Base-by-base conservation (phyloP, 768 basidiomycete species). In the Exsudoporus frostii region DNA sequence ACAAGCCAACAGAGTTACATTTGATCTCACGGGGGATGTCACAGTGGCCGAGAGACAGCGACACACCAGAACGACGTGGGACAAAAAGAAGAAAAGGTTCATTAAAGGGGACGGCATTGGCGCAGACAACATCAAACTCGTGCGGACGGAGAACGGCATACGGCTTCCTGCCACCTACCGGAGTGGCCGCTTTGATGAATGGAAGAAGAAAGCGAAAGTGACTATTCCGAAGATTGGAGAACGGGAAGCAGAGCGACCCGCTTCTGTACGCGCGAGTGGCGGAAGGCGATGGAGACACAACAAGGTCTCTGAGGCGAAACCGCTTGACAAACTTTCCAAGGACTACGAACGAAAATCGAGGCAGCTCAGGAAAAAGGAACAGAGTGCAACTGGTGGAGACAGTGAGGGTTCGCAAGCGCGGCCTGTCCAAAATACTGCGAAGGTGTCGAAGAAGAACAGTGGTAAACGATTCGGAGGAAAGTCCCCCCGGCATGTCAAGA, bases 51-150 rank as follows among this genome's bases (percentile, higher is more conserved):
- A 82, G 32, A 79, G 81, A 46, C 83, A 79, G 51, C 79, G 80
- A 36, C 87, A 85, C 49, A 59, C 25, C 45, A 79, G 77, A 57
- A 66, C 91, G 64, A 86, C 78, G 27, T 99, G 97, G 97, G 94
- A 98, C 72, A 90, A 91, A 65, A 95, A 94, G 74, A 95, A 91
- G 74, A 97, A 97, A 69, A 92, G 88, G 64, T 97, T 97, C 58
- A 77, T 96, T 38, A 83, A 89, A 61, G 92, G 92, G 5, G 88
- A 85, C 50, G 90, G 92, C 11, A 78, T 73, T 40, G 96, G 93
- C 19, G 83, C 93, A 8, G 93, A 98, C 68, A 97, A 98, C 68
- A 79, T 96, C 62, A 98, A 97, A 71, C 78, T 98, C 59, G 88
- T 99, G 61, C 84, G 82, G 60, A 93, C 93, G 0, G 97, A 99